Evolutionary conservation across 2,329 filamentous ascomycete genomes (phyloP).

Genomic region (Aspergillus sp.): DNA sequence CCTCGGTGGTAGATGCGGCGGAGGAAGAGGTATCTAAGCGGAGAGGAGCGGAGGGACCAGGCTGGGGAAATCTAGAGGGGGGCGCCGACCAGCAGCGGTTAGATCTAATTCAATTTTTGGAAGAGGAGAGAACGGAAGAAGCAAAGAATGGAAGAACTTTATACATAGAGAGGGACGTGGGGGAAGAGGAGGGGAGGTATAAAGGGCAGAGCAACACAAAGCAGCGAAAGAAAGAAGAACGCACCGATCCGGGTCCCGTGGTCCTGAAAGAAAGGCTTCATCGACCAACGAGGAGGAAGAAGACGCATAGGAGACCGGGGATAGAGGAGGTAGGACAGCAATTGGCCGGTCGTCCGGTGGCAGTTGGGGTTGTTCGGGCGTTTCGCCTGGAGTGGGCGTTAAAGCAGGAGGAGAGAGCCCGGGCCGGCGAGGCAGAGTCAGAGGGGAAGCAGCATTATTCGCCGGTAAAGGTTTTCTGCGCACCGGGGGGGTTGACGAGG

Average conservation of each 20-base stretch:
- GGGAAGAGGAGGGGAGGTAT: not conserved
- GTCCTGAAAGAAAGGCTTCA: slow-evolving; percentile 21
- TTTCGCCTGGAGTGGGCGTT: slow-evolving; percentile 16
- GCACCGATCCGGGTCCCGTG: slow-evolving; percentile 36
- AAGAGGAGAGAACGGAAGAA: not conserved
- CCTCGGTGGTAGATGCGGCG: slow-evolving; percentile 14
- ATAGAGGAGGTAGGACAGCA: slow-evolving; percentile 3
- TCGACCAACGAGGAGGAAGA: slow-evolving; percentile 15
- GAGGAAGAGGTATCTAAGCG: slow-evolving; percentile 27
- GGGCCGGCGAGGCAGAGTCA: no score
- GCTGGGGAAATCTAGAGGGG: slow-evolving; percentile 32
- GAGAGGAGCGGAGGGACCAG: slow-evolving; percentile 25
- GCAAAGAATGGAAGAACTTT: not conserved
- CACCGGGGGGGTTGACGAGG: slow-evolving; percentile 34
- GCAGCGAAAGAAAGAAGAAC: slow-evolving; percentile 9
- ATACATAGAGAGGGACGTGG: slow-evolving; percentile 1
- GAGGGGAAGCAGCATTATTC: slow-evolving; percentile 25
- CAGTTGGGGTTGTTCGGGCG: slow-evolving; percentile 8
- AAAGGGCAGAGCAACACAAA: slow-evolving; percentile 3
- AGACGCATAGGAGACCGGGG: slow-evolving; percentile 16
- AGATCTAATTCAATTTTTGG: not conserved
- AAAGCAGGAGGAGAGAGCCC: slow-evolving; percentile 23
- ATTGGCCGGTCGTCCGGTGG: not conserved
- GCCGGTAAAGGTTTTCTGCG: slow-evolving; percentile 48
- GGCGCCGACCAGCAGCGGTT: not conserved